Percentiles rank a stretch among this genome's conserved stretches.
phyloP scores from a whole-genome alignment of 306 rosid genomes.

The Vigna trinervia region DNA sequence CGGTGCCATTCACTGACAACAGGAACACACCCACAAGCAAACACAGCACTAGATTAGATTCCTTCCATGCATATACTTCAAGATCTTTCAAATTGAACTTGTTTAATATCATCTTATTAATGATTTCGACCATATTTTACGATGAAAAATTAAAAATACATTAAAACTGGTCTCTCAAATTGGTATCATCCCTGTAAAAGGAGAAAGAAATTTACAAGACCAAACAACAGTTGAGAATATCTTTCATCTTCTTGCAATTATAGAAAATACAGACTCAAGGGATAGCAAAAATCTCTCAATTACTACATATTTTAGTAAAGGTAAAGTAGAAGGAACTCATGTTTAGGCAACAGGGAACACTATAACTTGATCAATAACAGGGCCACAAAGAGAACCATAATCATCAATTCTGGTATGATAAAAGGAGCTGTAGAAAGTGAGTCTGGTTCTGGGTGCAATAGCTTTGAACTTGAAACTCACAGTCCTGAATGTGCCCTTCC shows the following conservation, averaged over 20 bases:
- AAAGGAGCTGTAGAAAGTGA: conserved; percentile 90
- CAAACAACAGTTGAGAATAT: conserved; percentile 16
- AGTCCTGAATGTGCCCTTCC: conserved; percentile 67
- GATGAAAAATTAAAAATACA: neutral
- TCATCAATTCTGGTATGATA: conserved; percentile 86
- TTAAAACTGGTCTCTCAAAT: neutral
- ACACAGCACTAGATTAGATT: too few species aligned
- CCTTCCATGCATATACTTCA: too few species aligned
- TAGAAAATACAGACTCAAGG: conserved; percentile 43
- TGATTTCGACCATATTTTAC: neutral
- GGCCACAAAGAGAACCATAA: conserved; percentile 92
- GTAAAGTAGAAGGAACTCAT: neutral
- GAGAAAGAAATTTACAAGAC: neutral
- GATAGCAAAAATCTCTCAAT: conserved; percentile 49
- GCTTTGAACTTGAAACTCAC: conserved; percentile 79
- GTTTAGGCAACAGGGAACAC: conserved; percentile 59
- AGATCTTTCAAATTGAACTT: neutral
- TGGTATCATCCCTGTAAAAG: neutral
- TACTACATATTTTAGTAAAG: conserved; percentile 8
- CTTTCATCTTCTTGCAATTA: conserved; percentile 49
- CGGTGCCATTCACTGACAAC: too few species aligned
- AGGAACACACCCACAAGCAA: too few species aligned
- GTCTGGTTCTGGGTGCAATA: conserved; percentile 64
- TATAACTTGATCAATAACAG: conserved; percentile 74
- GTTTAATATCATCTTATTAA: neutral